phyloP scores from a whole-genome alignment of 2,329 filamentous ascomycete genomes.

The Colletotrichum scovillei region DNA sequence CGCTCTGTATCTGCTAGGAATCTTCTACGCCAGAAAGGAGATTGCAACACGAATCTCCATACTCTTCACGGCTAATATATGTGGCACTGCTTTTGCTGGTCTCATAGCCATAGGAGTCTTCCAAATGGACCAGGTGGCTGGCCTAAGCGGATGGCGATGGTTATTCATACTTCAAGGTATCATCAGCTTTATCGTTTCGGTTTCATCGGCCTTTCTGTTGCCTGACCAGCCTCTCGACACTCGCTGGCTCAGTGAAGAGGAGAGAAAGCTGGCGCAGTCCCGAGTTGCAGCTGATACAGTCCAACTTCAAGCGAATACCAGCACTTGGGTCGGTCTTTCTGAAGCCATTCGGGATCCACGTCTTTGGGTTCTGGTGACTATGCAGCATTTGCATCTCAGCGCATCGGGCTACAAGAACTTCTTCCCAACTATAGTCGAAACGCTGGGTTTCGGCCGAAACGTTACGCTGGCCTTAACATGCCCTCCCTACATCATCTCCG shows the following conservation, averaged over 20 bases:
- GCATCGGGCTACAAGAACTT: background rate
- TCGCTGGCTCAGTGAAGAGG: background rate
- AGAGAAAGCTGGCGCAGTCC: background rate
- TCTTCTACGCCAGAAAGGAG: conserved; percentile 54
- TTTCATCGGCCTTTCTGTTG: background rate
- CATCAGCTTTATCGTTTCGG: background rate
- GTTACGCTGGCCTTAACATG: background rate
- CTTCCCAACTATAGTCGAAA: background rate
- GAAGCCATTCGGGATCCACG: background rate
- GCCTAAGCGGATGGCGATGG: conserved; percentile 60
- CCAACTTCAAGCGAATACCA: background rate
- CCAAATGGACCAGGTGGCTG: conserved; percentile 53
- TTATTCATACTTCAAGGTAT: conserved; percentile 45
- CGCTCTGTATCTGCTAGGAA: conserved; percentile 37
- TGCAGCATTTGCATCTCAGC: background rate
- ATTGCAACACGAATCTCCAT: conserved; percentile 49
- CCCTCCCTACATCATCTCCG: background rate
- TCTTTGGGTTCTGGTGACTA: background rate
- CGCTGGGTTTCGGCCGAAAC: background rate
- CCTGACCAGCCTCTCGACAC: background rate
- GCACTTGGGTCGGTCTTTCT: background rate
- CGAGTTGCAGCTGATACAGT: background rate
- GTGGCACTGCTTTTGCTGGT: conserved; percentile 40
- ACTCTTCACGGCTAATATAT: conserved; percentile 47
- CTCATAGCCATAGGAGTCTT: conserved; percentile 40